These are phyloP conservation scores for Sclerotinia spermophila DNA, from an alignment of 2,329 filamentous ascomycete genomes.

Conservation along the genomic window DNA sequence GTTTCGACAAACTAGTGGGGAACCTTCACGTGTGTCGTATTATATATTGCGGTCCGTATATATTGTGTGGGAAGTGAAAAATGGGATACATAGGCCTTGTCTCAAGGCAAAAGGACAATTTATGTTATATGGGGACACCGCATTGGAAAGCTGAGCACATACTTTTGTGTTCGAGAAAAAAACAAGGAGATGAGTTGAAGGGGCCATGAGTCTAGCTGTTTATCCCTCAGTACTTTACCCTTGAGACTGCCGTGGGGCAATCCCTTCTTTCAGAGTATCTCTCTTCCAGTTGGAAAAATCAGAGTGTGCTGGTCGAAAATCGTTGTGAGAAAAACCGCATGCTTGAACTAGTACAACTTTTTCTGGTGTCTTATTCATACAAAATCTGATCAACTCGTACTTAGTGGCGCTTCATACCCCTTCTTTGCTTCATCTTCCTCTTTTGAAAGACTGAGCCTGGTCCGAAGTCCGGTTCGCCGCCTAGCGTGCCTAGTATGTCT, in stretches of 20 bases:
- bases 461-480: slow-evolving; percentile 41
- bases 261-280: too few relatives aligned
- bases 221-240: too few relatives aligned
- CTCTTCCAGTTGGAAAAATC: too few relatives aligned
- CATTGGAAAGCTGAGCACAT: not conserved
- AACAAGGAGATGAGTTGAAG: not conserved
- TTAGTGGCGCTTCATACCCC: not conserved
- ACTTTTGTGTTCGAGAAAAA: not conserved
- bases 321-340: too few relatives aligned
- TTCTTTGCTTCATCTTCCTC: slow-evolving; percentile 5
- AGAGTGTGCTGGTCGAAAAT: too few relatives aligned
- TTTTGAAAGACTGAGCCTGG: slow-evolving; percentile 6
- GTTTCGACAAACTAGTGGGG: not conserved
- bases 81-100: not conserved
- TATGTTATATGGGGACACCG: not conserved
- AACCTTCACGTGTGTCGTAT: not conserved
- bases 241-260: too few relatives aligned
- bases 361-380: not conserved
- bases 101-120: not conserved
- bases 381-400: not conserved
- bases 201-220: too few relatives aligned
- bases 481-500: slow-evolving; percentile 66
- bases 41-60: too few relatives aligned
- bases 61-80: not conserved
- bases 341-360: not conserved